These are phyloP conservation scores for Exophiala sp. DNA, from an alignment of 2,329 filamentous ascomycete species.

Conservation along the genomic window DNA sequence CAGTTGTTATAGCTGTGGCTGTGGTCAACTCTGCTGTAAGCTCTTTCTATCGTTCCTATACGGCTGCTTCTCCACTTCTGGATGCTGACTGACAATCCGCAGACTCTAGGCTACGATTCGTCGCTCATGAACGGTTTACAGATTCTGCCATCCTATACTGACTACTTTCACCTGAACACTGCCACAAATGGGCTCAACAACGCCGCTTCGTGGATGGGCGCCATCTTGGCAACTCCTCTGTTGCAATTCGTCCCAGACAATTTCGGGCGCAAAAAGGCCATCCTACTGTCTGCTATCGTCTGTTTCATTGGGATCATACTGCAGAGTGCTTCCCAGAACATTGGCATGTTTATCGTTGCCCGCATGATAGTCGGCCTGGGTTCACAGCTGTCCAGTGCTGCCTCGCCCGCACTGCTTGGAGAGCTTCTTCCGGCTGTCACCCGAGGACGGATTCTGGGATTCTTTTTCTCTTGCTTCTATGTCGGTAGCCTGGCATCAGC, in stretches of 20 bases:
- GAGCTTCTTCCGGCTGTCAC: slow-evolving; percentile 1
- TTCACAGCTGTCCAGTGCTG: slow-evolving; percentile 57
- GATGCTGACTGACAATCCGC: background rate
- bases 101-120: slow-evolving; percentile 17
- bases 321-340: slow-evolving; percentile 55
- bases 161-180: slow-evolving; percentile 33
- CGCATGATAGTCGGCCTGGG: slow-evolving; percentile 58
- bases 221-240: slow-evolving; percentile 22
- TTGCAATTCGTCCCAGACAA: slow-evolving; percentile 25
- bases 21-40: background rate
- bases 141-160: slow-evolving; percentile 33
- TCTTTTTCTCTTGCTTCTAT: slow-evolving; percentile 6
- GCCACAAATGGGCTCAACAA: slow-evolving; percentile 33
- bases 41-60: background rate
- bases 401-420: slow-evolving; percentile 22
- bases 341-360: slow-evolving; percentile 56
- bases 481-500: slow-evolving; percentile 1
- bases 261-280: slow-evolving; percentile 27
- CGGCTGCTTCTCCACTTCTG: no score
- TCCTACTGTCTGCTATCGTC: slow-evolving; percentile 41
- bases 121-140: slow-evolving; percentile 43
- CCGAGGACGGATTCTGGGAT: slow-evolving; percentile 1
- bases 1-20: no score
- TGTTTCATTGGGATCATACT: slow-evolving; percentile 57
- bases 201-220: slow-evolving; percentile 26